A percentile compares a stretch with the other conserved stretches of the same genome.
phyloP scores from a whole-genome alignment of 306 rosid species.

The Senna siamea region DNA sequence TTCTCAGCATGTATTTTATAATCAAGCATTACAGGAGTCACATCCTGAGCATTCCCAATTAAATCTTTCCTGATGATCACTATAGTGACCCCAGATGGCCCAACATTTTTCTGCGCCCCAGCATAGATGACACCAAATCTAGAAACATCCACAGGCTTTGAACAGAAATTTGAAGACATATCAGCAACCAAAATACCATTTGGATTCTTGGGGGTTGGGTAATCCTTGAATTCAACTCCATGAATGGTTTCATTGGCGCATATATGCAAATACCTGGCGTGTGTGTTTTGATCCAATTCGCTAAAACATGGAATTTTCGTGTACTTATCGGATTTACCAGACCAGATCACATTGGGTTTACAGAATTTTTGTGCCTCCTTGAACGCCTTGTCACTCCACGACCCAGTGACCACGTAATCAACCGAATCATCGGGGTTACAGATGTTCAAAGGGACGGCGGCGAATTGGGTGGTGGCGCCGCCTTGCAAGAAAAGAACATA shows the following conservation, averaged over 20 bases:
- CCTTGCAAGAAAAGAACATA: conserved; percentile 90
- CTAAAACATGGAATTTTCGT: conserved; percentile 72
- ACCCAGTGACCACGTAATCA: conserved; percentile 80
- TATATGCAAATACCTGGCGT: conserved; percentile 78
- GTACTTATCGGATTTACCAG: conserved; percentile 87
- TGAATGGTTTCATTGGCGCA: conserved; percentile 94
- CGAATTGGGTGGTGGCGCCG: conserved; percentile 95
- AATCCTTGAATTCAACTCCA: conserved; percentile 87
- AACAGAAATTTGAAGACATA: conserved; percentile 96
- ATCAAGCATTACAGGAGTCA: conserved; percentile 90
- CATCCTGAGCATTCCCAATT: conserved; percentile 69
- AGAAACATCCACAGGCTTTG: conserved; percentile 88
- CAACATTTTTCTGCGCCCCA: conserved; percentile 96
- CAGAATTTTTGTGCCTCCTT: conserved; percentile 88
- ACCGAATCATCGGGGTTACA: conserved; percentile 55
- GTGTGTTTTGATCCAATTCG: conserved; percentile 57
- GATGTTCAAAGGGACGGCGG: conserved; percentile 77
- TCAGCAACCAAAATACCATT: conserved; percentile 70
- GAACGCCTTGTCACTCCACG: conserved; percentile 90
- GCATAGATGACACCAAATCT: conserved; percentile 86
- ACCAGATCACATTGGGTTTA: conserved; percentile 78
- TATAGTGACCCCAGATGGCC: conserved; percentile 93
- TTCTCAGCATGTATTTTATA: conserved; percentile 85
- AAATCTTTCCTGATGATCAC: conserved; percentile 85
- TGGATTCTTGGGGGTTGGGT: conserved; percentile 60